Conservation (phyloP, 2,329 filamentous ascomycete species). For the Ophiosphaerella korrae region DNA sequence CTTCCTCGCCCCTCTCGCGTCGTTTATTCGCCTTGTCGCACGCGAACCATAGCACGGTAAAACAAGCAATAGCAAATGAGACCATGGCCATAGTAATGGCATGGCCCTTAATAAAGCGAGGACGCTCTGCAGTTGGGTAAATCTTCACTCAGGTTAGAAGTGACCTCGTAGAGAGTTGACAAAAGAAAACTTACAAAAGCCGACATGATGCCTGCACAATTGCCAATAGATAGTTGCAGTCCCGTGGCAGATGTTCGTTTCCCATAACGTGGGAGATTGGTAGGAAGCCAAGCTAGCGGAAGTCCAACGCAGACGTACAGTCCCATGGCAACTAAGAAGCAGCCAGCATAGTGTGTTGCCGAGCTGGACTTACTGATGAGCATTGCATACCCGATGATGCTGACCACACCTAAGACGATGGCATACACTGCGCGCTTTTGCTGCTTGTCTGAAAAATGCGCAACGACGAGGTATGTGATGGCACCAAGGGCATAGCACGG, state of each 20-base stretch:
- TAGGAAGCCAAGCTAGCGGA: slow-evolving; percentile 64
- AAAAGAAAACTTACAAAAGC: slow-evolving; percentile 62
- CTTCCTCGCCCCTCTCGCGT: slow-evolving; percentile 48
- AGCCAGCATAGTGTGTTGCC: slow-evolving; percentile 75
- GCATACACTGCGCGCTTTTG: slow-evolving; percentile 70
- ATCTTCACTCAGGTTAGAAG: slow-evolving; percentile 40
- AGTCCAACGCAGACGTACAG: slow-evolving; percentile 67
- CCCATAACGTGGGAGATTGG: slow-evolving; percentile 74
- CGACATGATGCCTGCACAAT: slow-evolving; percentile 73
- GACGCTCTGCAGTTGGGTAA: slow-evolving; percentile 52
- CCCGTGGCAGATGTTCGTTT: slow-evolving; percentile 76
- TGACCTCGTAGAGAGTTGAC: background rate
- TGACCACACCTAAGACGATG: slow-evolving; percentile 65
- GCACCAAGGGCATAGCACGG: slow-evolving; percentile 78
- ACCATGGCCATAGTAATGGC: slow-evolving; percentile 59
- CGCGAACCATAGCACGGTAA: slow-evolving; percentile 46
- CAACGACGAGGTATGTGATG: slow-evolving; percentile 68
- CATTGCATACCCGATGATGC: slow-evolving; percentile 71
- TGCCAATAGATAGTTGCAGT: slow-evolving; percentile 72
- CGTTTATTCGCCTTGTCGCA: slow-evolving; percentile 46
- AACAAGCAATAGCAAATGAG: slow-evolving; percentile 46
- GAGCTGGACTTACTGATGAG: slow-evolving; percentile 65
- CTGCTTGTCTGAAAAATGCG: slow-evolving; percentile 69
- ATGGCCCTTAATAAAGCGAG: slow-evolving; percentile 58
- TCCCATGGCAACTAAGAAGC: slow-evolving; percentile 75